Evolutionary conservation across 1,284 basidiomycete species (phyloP).

Genomic region (Rhodotorula sp.): DNA sequence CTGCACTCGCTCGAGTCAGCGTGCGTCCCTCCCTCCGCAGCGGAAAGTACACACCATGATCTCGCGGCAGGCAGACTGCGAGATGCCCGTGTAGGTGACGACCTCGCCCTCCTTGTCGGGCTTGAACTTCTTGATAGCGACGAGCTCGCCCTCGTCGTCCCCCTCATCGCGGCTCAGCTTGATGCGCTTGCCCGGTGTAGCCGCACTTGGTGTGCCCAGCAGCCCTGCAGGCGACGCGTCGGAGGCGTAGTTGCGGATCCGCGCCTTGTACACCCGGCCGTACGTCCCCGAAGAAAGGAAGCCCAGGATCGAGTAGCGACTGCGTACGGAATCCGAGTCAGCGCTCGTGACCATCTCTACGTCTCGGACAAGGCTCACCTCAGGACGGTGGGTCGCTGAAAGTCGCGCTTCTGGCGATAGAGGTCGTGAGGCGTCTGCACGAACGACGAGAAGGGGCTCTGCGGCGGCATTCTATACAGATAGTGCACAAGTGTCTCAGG

Average conservation of each 20-base stretch:
- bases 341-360: too few relatives aligned
- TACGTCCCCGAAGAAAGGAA: slow-evolving; percentile 99
- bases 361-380: slow-evolving; percentile 1
- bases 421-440: slow-evolving; percentile 26
- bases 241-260: slow-evolving; percentile 50
- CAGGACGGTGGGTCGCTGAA: slow-evolving; percentile 41
- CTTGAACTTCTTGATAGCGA: slow-evolving; percentile 99
- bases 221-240: slow-evolving; percentile 38
- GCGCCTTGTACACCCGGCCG: slow-evolving; percentile 95
- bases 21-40: background rate
- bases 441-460: background rate
- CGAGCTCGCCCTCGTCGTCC: slow-evolving; percentile 65
- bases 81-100: slow-evolving; percentile 91
- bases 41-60: slow-evolving; percentile 71
- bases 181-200: slow-evolving; percentile 37
- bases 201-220: slow-evolving; percentile 38
- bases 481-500: too few relatives aligned
- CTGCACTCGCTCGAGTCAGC: slow-evolving; percentile 53
- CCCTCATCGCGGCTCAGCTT: slow-evolving; percentile 58
- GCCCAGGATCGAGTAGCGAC: slow-evolving; percentile 79
- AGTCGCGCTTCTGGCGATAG: slow-evolving; percentile 39
- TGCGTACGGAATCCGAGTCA: background rate
- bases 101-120: slow-evolving; percentile 95
- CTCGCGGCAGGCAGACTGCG: slow-evolving; percentile 93
- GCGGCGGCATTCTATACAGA: slow-evolving; percentile 1